These are phyloP conservation scores for Solanum piurae DNA, from an alignment of 257 asterid genomes.

Conservation along the genomic window DNA sequence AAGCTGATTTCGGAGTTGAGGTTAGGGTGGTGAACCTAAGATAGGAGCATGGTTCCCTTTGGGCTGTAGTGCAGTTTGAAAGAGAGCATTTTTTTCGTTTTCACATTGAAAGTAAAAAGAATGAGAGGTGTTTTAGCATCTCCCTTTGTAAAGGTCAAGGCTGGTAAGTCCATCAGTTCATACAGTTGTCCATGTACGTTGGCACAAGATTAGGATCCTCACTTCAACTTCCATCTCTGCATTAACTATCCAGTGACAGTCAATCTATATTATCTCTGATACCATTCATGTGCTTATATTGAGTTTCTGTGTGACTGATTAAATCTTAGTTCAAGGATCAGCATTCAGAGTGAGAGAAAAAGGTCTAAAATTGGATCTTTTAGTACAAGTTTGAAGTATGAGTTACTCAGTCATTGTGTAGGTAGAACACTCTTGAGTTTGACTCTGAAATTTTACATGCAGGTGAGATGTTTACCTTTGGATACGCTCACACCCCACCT, in stretches of 20 bases:
- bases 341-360: neutral
- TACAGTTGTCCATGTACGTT: neutral
- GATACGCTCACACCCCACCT: constrained; percentile 69
- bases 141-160: neutral
- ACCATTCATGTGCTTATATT: neutral
- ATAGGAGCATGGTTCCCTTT: neutral
- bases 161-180: neutral
- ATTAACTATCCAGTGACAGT: neutral
- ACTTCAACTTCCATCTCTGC: neutral
- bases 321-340: neutral
- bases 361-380: neutral
- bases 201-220: neutral
- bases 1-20: neutral
- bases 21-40: neutral
- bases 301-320: neutral
- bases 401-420: neutral
- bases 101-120: neutral
- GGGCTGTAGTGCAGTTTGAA: neutral
- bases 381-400: neutral
- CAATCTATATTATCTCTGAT: neutral
- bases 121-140: neutral
- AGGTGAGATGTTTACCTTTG: constrained; percentile 98
- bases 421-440: neutral
- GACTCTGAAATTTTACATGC: constrained; percentile 21
- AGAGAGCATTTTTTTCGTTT: neutral